A percentile compares a stretch with the other conserved stretches of the same genome.
Conservation (phyloP, 2,329 filamentous ascomycete species). For the Neopestalotiopsis sp. region DNA sequence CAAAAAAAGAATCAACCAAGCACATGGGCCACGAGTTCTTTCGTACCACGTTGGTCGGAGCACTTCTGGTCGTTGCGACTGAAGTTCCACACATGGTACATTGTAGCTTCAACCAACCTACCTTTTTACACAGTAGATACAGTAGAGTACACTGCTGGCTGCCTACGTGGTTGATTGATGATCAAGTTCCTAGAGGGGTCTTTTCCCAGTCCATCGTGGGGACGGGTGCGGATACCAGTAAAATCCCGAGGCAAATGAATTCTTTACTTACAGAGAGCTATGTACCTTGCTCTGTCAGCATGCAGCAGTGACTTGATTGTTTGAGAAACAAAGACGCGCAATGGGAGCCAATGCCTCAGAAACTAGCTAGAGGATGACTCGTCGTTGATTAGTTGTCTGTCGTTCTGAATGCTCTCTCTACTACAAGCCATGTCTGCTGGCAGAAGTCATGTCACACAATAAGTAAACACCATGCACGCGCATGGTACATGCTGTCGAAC, state of each 20-base stretch:
- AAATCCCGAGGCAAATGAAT: slow-evolving; percentile 1
- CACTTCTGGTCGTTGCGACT: background rate
- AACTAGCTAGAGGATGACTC: background rate
- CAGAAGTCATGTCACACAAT: background rate
- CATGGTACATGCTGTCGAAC: background rate
- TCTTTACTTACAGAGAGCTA: background rate
- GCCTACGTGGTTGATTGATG: background rate
- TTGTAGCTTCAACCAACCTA: background rate
- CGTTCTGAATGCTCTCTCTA: background rate
- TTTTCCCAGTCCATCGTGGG: background rate
- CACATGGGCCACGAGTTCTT: slow-evolving; percentile 1
- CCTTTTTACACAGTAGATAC: too few species aligned
- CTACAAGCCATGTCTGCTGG: background rate
- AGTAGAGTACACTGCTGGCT: too few species aligned
- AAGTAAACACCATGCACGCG: background rate
- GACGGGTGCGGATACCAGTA: background rate
- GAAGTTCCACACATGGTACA: background rate
- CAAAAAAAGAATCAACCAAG: background rate
- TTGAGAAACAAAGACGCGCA: background rate
- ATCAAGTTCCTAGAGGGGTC: background rate
- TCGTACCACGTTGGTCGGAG: background rate
- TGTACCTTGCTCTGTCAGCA: background rate
- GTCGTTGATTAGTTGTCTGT: background rate
- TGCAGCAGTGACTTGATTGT: background rate
- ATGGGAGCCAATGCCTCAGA: background rate